Conservation (phyloP, 495 filamentous ascomycete species). For the Podospora sp. region DNA sequence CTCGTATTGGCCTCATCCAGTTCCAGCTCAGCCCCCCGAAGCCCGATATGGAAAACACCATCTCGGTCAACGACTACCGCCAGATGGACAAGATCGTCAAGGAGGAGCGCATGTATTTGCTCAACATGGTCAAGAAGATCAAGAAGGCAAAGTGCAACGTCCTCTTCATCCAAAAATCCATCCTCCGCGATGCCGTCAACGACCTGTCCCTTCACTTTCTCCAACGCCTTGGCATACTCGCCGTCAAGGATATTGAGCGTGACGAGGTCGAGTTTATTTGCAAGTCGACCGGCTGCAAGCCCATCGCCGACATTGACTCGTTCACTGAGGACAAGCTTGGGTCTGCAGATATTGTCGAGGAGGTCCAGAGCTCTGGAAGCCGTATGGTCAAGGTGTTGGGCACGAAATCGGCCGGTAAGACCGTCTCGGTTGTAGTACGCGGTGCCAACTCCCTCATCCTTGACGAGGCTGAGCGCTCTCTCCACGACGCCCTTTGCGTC, state of each 20-base stretch:
- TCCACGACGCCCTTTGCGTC: slow-evolving; percentile 97
- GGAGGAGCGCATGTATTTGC: slow-evolving; percentile 95
- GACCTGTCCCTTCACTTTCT: slow-evolving; percentile 96
- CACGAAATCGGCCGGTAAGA: slow-evolving; percentile 78
- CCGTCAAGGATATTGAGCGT: slow-evolving; percentile 95
- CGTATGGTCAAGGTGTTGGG: slow-evolving; percentile 94
- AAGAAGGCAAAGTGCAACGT: slow-evolving; percentile 99
- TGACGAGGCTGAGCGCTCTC: slow-evolving; percentile 92
- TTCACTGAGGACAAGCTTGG: slow-evolving; percentile 99
- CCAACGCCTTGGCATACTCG: slow-evolving; percentile 92
- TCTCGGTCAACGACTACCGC: slow-evolving; percentile 97
- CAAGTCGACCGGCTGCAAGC: slow-evolving; percentile 97
- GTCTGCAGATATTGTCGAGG: slow-evolving; percentile 92
- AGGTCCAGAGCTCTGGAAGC: slow-evolving; percentile 81
- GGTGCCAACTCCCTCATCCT: slow-evolving; percentile 94
- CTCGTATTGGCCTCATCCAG: slow-evolving; percentile 93
- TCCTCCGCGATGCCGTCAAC: slow-evolving; percentile 96
- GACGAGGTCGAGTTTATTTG: slow-evolving; percentile 99
- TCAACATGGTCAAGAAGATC: slow-evolving; percentile 99
- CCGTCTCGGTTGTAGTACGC: slow-evolving; percentile 89
- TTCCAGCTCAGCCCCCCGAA: slow-evolving; percentile 98
- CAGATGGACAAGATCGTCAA: slow-evolving; percentile 99
- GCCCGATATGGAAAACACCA: slow-evolving; percentile 99
- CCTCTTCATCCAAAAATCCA: slow-evolving; percentile 96
- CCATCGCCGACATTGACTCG: slow-evolving; percentile 96